Evolutionary conservation across 352 stramenopile species (phyloP).

Genomic region (Albugo laibachii): DNA sequence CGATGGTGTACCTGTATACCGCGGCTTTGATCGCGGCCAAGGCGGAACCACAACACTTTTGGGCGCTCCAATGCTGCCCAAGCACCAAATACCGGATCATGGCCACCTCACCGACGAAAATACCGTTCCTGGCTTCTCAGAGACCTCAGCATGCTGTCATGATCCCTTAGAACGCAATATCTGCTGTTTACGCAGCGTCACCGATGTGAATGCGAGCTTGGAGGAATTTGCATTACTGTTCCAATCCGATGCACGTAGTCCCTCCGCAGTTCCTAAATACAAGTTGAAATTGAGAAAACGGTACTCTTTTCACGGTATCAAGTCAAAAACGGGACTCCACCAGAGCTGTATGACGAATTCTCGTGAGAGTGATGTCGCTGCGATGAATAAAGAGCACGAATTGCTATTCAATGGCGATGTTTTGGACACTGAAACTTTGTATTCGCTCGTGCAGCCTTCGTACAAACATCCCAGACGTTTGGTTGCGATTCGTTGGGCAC

Average conservation of each 20-base stretch:
- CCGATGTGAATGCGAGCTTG: conserved; percentile 56
- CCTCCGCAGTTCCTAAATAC: too few species aligned
- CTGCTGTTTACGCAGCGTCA: conserved; percentile 25
- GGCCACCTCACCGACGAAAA: too few species aligned
- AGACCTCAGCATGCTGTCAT: conserved; percentile 1
- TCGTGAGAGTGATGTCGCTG: too few species aligned
- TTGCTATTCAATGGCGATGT: conserved; percentile 64
- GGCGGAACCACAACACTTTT: too few species aligned
- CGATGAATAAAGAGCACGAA: conserved; percentile 25
- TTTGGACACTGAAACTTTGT: conserved; percentile 46
- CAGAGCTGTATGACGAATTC: too few species aligned
- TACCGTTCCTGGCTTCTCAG: neutral
- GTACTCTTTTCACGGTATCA: too few species aligned
- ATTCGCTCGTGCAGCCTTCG: conserved; percentile 47
- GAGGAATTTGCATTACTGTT: conserved; percentile 72
- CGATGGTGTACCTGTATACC: conserved; percentile 38
- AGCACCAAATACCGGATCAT: too few species aligned
- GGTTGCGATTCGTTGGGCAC: conserved; percentile 65
- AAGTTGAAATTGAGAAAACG: conserved; percentile 11
- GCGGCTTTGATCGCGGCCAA: conserved; percentile 14
- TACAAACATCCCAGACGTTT: conserved; percentile 48
- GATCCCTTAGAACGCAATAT: conserved; percentile 8
- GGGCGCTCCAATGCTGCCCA: too few species aligned
- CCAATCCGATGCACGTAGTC: conserved; percentile 29
- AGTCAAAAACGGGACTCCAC: too few species aligned